A percentile compares a stretch with the other conserved stretches of the same genome.
These are phyloP conservation scores for Globisporangium perplexum DNA, from an alignment of 352 stramenopile genomes.

Conservation along the genomic window DNA sequence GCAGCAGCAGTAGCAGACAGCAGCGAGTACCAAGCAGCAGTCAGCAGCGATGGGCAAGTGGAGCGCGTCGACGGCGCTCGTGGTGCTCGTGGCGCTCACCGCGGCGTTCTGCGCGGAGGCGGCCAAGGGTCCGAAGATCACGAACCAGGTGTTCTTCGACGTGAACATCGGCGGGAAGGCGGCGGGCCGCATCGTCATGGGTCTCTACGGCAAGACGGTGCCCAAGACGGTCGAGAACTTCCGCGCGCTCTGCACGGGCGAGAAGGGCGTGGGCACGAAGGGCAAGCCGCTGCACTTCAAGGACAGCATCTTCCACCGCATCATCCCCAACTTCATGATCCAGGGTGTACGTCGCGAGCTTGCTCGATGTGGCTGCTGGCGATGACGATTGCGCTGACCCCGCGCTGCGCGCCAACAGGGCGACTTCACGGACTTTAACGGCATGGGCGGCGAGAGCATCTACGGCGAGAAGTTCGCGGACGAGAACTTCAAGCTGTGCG, in stretches of 20 bases:
- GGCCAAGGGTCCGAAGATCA: conserved; percentile 68
- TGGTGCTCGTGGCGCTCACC: conserved; percentile 29
- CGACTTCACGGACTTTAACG: conserved; percentile 85
- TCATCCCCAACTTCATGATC: conserved; percentile 95
- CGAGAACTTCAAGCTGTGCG: conserved; percentile 95
- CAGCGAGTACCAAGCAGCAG: neutral
- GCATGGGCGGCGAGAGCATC: conserved; percentile 93
- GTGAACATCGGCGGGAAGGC: conserved; percentile 90
- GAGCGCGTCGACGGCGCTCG: conserved; percentile 30
- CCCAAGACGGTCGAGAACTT: conserved; percentile 80
- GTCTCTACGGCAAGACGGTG: conserved; percentile 79
- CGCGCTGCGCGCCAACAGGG: conserved; percentile 21
- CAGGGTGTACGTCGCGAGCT: conserved; percentile 53
- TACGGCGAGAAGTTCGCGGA: conserved; percentile 94
- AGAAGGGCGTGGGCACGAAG: conserved; percentile 73
- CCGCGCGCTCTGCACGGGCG: conserved; percentile 46
- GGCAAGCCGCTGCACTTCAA: conserved; percentile 98
- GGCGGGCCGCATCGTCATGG: conserved; percentile 81
- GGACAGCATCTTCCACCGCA: conserved; percentile 94
- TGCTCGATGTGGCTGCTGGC: neutral
- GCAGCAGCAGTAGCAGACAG: conserved; percentile 1
- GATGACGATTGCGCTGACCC: neutral
- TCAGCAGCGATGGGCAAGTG: conserved; percentile 65
- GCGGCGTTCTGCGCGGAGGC: conserved; percentile 18
- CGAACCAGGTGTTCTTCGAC: conserved; percentile 95